Conservation (phyloP, 345 rosid species). For the Populus davidiana region DNA sequence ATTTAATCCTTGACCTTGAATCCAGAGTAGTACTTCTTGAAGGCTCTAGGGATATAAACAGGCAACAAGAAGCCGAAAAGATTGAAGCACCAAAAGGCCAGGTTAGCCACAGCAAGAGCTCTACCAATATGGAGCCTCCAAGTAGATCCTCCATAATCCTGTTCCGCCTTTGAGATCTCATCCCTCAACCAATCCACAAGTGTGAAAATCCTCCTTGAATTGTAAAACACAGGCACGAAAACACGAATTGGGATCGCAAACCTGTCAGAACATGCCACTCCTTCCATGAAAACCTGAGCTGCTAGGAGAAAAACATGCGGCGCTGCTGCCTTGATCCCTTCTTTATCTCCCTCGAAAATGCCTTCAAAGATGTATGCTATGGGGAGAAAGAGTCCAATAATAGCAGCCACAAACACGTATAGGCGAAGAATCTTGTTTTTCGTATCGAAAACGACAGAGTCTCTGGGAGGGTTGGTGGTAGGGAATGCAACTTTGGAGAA, state of each 20-base stretch:
- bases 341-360: conserved; percentile 62
- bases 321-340: conserved; percentile 65
- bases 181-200: conserved; percentile 61
- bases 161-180: conserved; percentile 39
- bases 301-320: conserved; percentile 80
- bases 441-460: conserved; percentile 40
- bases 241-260: conserved; percentile 72
- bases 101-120: conserved; percentile 59
- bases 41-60: conserved; percentile 74
- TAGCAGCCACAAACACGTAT: conserved; percentile 48
- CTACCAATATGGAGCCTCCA: conserved; percentile 54
- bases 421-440: conserved; percentile 39
- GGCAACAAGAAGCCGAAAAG: conserved; percentile 82
- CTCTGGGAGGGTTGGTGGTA: conserved; percentile 21
- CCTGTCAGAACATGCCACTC: conserved; percentile 50
- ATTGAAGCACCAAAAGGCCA: conserved; percentile 84
- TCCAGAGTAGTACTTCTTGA: conserved; percentile 54
- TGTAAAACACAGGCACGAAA: conserved; percentile 75
- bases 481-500: conserved; percentile 61
- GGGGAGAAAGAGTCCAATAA: conserved; percentile 66
- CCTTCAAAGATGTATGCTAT: conserved; percentile 70
- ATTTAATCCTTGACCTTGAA: conserved; percentile 21
- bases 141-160: conserved; percentile 28
- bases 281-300: conserved; percentile 87
- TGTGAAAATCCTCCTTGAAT: conserved; percentile 60